These are phyloP conservation scores for Sphagnum contortum DNA, from an alignment of 225 moss, liverwort and hornwort genomes.

Conservation along the genomic window DNA sequence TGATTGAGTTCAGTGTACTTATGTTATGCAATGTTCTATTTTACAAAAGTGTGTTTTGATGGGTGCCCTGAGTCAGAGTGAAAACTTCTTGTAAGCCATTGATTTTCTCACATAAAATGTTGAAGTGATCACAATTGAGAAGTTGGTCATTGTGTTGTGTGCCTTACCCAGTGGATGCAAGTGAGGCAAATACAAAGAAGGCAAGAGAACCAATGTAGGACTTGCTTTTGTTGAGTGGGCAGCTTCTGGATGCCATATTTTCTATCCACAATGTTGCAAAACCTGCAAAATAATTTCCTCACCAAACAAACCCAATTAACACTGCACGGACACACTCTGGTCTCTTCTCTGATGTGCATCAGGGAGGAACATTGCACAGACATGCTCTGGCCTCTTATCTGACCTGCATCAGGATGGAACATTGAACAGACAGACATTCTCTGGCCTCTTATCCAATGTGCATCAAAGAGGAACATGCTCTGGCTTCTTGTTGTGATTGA, in stretches of 20 bases:
- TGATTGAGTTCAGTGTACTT: too few species aligned
- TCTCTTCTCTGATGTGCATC: too few species aligned
- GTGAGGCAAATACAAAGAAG: constrained; percentile 55
- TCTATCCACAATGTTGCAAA: constrained; percentile 80
- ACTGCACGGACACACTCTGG: too few species aligned
- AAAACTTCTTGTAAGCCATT: too few species aligned
- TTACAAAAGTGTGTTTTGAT: too few species aligned
- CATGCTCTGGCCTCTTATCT: constrained; percentile 32
- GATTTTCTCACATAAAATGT: too few species aligned
- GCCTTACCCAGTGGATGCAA: constrained; percentile 53
- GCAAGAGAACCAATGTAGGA: constrained; percentile 47
- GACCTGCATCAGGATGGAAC: too few species aligned
- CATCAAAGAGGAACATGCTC: constrained; percentile 10
- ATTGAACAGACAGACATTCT: constrained; percentile 39
- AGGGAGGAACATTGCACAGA: constrained; percentile 24
- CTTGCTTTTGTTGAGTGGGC: constrained; percentile 57
- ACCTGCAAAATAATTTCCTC: constrained; percentile 28
- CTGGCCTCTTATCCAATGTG: constrained; percentile 19
- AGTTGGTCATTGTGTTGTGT: too few species aligned
- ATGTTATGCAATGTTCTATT: too few species aligned
- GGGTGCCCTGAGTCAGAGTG: too few species aligned
- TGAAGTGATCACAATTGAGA: too few species aligned
- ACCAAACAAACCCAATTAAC: too few species aligned
- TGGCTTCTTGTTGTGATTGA: constrained; percentile 44
- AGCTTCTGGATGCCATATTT: constrained; percentile 59